These are phyloP conservation scores for Citrullus colocynthis DNA, from an alignment of 306 rosid genomes.

Conservation along the genomic window DNA sequence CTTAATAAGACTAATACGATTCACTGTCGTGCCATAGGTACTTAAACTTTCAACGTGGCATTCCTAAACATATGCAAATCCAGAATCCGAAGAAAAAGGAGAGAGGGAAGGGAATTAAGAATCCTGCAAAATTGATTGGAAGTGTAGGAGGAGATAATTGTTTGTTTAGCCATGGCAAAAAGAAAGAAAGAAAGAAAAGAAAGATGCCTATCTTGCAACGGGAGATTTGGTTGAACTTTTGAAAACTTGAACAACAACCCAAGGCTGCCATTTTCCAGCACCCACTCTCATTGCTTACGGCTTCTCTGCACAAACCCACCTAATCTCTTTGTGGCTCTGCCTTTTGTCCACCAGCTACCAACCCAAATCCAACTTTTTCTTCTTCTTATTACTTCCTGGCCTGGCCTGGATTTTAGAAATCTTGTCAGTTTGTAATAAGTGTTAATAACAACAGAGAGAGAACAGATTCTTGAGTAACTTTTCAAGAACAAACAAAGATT, in stretches of 20 bases:
- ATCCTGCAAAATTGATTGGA: not conserved
- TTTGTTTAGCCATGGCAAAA: not conserved
- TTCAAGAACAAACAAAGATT: too few relatives aligned
- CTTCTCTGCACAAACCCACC: not conserved
- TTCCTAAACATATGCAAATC: not conserved
- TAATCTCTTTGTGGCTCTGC: not conserved
- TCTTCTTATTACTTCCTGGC: not conserved
- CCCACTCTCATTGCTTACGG: not conserved
- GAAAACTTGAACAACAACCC: not conserved
- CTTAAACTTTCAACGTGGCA: not conserved
- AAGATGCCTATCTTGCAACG: slow-evolving; percentile 9
- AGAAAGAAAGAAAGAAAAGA: not conserved
- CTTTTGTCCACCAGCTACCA: not conserved
- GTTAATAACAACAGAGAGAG: not conserved
- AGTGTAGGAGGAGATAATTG: not conserved
- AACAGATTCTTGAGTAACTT: not conserved
- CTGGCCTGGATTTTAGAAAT: not conserved
- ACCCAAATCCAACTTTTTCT: not conserved
- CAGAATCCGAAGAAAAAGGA: not conserved
- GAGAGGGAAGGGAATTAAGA: not conserved
- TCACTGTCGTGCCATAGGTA: too few relatives aligned
- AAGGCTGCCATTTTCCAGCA: slow-evolving; percentile 3
- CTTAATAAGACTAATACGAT: not conserved
- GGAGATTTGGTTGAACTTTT: not conserved
- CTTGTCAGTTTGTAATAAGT: not conserved